Evolutionary conservation across 1,139 yeast genomes (phyloP).

Genomic region (Groenewaldozyma sp.): DNA sequence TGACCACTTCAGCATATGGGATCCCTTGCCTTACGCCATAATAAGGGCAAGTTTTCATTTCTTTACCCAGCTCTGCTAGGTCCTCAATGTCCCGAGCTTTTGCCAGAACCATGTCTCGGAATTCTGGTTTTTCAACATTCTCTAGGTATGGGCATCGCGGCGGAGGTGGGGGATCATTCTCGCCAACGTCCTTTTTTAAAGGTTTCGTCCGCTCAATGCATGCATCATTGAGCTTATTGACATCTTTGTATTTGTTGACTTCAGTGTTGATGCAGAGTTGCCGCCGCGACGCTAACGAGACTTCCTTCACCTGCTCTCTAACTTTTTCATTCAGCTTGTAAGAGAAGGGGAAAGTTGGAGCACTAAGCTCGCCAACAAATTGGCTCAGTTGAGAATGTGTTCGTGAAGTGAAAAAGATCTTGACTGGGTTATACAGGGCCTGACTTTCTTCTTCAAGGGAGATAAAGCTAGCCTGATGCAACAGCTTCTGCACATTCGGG

Average conservation of each 20-base stretch:
- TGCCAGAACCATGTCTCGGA: conserved; percentile 53
- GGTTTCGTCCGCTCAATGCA: too few relatives aligned
- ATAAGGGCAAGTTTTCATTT: conserved; percentile 66
- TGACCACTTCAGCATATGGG: conserved; percentile 56
- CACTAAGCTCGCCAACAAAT: conserved; percentile 60
- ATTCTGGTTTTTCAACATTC: conserved; percentile 32
- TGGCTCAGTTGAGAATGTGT: conserved; percentile 88
- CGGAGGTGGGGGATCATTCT: neutral
- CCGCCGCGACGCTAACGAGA: conserved; percentile 57
- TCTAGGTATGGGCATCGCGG: conserved; percentile 47
- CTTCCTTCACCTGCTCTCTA: conserved; percentile 19
- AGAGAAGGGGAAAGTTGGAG: conserved; percentile 60
- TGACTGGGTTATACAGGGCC: conserved; percentile 18
- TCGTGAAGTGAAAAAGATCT: conserved; percentile 66
- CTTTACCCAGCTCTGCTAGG: conserved; percentile 49
- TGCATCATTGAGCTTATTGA: conserved; percentile 65
- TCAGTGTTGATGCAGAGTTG: conserved; percentile 72
- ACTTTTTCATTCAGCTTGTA: conserved; percentile 26
- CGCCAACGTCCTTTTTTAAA: conserved; percentile 40
- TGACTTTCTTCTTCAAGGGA: too few relatives aligned
- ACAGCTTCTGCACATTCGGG: conserved; percentile 14
- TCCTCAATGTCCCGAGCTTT: conserved; percentile 79
- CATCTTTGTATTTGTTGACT: conserved; percentile 42
- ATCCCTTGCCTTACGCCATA: conserved; percentile 57
- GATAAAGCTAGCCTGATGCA: conserved; percentile 3